phyloP scores from a whole-genome alignment of 176 grass and related monocot genomes.

The Eleusine indica region DNA sequence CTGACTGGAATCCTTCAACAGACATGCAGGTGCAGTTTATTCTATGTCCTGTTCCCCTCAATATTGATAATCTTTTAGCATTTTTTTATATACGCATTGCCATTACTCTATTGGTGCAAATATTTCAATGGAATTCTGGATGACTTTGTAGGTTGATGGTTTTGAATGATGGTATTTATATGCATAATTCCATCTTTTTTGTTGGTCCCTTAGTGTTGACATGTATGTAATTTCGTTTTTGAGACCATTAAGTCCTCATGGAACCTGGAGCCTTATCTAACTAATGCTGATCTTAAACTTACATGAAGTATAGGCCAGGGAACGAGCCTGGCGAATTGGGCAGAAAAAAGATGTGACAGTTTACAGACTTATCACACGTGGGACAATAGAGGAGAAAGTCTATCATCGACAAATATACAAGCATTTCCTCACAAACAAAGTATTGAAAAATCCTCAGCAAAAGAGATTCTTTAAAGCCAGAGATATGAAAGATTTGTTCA shows the following conservation, averaged over 20 bases:
- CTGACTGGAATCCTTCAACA: slow-evolving; percentile 98
- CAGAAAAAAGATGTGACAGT: slow-evolving; percentile 86
- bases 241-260: background rate
- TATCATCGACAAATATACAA: slow-evolving; percentile 96
- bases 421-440: slow-evolving; percentile 94
- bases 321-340: slow-evolving; percentile 93
- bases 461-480: slow-evolving; percentile 91
- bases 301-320: slow-evolving; percentile 74
- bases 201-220: background rate
- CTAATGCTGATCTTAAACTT: slow-evolving; percentile 37
- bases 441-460: slow-evolving; percentile 89
- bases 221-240: slow-evolving; percentile 3
- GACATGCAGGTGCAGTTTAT: slow-evolving; percentile 75
- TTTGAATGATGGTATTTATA: slow-evolving; percentile 28
- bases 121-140: slow-evolving; percentile 16
- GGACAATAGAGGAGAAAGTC: slow-evolving; percentile 95
- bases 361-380: slow-evolving; percentile 88
- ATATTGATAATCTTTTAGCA: slow-evolving; percentile 9
- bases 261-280: slow-evolving; percentile 22
- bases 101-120: background rate
- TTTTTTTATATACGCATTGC: slow-evolving; percentile 12
- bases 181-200: slow-evolving; percentile 4
- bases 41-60: background rate
- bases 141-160: slow-evolving; percentile 15
- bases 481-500: slow-evolving; percentile 98